Base-by-base conservation (phyloP, 2,329 filamentous ascomycete species). In the Tricladium varicosporioides region DNA sequence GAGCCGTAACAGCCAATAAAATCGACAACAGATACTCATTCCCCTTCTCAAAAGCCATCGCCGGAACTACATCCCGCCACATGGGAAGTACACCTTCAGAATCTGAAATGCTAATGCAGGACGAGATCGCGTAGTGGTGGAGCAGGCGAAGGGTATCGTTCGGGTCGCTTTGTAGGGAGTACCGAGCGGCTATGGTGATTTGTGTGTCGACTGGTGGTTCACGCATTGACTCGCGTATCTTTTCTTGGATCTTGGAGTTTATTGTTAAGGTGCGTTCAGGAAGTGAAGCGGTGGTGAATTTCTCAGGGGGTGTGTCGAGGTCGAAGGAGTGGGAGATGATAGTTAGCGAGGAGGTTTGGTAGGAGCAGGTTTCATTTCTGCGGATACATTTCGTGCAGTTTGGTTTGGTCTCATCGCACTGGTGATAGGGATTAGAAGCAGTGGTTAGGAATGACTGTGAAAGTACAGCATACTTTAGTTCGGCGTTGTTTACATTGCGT, bases 401-500 rank as follows among this genome's bases (percentile, higher is more conserved):
- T 48, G 58, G 58, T 27, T 54, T 51, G 14, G 11, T 50, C 44
- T 57, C 43, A 19, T 60, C 58, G 45, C 58, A 60, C 55, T 56
- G n/a, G 42, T 13, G 11, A 33, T 11, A 13, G 10, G 16, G 11
- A 43, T 15, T n/a, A 32, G 32, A 15, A 27, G 44, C 11, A 9
- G 31, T 48, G 15, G 11, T 7, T 2, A 54, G 16, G 14, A 54
- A 22, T 5, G 31, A 42, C n/a, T 42, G 2, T 27, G 11, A 47
- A 48, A 1, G 27, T 32, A 51, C 11, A 19, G 19, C 27, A 7
- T 27, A 51, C 58, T 52, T 63, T 63, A 16, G 49, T 56, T 44
- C 59, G 58, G n/a, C 42, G 43, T 31, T 49, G 13, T 32, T 61
- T 61, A 46, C 59, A 63, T 22, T 61, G 56, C 31, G 9, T 36